Conservation (phyloP, 1,139 yeast species). For the Magnusiomyces ingens region DNA sequence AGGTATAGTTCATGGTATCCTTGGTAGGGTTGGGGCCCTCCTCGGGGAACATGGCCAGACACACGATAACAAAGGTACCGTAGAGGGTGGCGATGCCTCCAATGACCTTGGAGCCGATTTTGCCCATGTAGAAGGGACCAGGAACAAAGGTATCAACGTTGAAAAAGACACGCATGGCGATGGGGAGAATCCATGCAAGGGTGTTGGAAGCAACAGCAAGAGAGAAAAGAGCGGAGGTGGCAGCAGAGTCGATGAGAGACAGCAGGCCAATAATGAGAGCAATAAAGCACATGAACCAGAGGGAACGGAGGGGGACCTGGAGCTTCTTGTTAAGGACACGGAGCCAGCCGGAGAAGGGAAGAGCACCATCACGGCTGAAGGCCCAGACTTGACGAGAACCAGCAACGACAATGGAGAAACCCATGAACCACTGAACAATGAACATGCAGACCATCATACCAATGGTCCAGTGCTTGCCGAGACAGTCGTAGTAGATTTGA, state of each 20-base stretch:
- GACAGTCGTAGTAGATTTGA: conserved; percentile 55
- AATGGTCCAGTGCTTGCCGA: conserved; percentile 65
- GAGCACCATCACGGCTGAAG: conserved; percentile 81
- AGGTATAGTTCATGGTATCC: conserved; percentile 58
- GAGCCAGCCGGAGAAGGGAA: conserved; percentile 53
- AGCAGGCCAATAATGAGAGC: conserved; percentile 49
- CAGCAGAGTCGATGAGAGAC: conserved; percentile 51
- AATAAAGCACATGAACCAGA: conserved; percentile 44
- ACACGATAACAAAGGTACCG: conserved; percentile 52
- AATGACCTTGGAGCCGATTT: conserved; percentile 36
- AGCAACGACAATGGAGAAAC: conserved; percentile 61
- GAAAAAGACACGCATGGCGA: conserved; percentile 38
- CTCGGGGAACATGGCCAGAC: conserved; percentile 53
- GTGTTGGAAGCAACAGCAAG: conserved; percentile 55
- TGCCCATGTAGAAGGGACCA: conserved; percentile 59
- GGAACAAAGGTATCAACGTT: conserved; percentile 50
- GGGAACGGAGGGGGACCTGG: conserved; percentile 56
- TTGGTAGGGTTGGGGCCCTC: conserved; percentile 44
- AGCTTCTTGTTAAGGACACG: conserved; percentile 48
- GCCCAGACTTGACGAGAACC: conserved; percentile 85
- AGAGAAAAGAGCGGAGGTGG: conserved; percentile 55
- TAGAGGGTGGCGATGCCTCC: conserved; percentile 26
- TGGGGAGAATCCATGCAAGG: conserved; percentile 55
- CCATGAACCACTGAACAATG: conserved; percentile 48
- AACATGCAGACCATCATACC: conserved; percentile 28